Conservation (phyloP, 2,329 filamentous ascomycete genomes). For the Aciculosporium take region DNA sequence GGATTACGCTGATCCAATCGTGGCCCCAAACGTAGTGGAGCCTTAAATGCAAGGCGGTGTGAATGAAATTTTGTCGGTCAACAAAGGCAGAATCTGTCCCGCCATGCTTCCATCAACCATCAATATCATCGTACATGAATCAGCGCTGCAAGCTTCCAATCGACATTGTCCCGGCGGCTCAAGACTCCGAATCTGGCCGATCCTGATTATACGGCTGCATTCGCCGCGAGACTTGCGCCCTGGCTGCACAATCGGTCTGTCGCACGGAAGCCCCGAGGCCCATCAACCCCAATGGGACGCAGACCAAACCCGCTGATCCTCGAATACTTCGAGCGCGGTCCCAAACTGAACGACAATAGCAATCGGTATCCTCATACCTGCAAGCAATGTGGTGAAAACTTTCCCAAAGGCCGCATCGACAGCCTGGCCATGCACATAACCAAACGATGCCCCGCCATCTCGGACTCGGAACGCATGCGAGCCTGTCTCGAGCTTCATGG, state of each 20-base stretch:
- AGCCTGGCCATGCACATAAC: slow-evolving; percentile 68
- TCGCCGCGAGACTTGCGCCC: slow-evolving; percentile 10
- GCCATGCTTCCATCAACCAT: slow-evolving; percentile 8
- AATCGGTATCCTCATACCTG: slow-evolving; percentile 88
- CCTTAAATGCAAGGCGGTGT: slow-evolving; percentile 16
- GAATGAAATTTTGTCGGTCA: slow-evolving; percentile 22
- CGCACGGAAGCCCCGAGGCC: slow-evolving; percentile 9
- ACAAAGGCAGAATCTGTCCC: slow-evolving; percentile 19
- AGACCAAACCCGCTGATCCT: slow-evolving; percentile 74
- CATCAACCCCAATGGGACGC: slow-evolving; percentile 50
- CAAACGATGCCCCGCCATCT: slow-evolving; percentile 73
- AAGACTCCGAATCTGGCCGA: background rate
- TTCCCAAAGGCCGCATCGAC: slow-evolving; percentile 80
- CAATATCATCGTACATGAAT: slow-evolving; percentile 4
- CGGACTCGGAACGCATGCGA: slow-evolving; percentile 59
- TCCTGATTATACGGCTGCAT: background rate
- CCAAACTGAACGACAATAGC: slow-evolving; percentile 76
- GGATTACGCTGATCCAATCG: background rate
- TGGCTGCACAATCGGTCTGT: slow-evolving; percentile 13
- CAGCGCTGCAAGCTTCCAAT: background rate
- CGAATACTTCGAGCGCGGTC: slow-evolving; percentile 76
- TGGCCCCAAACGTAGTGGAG: background rate
- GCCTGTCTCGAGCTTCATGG: slow-evolving; percentile 61
- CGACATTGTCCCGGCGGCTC: background rate
- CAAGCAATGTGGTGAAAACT: slow-evolving; percentile 76